Evolutionary conservation across 1,284 basidiomycete genomes (phyloP).

Genomic region (Cutaneotrichosporon cavernicola): DNA sequence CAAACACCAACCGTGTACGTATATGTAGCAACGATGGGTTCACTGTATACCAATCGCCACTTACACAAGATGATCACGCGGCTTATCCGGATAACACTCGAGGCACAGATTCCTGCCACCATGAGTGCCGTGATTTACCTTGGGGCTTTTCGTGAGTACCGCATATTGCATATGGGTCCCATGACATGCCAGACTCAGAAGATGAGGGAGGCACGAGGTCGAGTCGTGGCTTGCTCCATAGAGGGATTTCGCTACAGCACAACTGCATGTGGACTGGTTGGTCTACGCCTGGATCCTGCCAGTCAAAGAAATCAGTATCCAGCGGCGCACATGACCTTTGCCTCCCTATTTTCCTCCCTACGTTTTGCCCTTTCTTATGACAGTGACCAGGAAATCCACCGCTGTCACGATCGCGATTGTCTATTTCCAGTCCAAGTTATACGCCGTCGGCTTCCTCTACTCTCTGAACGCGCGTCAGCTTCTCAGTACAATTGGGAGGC

Average conservation of each 20-base stretch:
- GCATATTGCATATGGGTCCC: too few relatives aligned
- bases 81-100: slow-evolving; percentile 37
- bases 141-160: slow-evolving; percentile 31
- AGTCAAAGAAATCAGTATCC: too few relatives aligned
- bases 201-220: too few relatives aligned
- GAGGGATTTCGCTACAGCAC: too few relatives aligned
- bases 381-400: slow-evolving; percentile 23
- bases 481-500: background rate
- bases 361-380: background rate
- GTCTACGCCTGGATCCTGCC: too few relatives aligned
- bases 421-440: slow-evolving; percentile 33
- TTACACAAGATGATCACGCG: slow-evolving; percentile 27
- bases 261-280: too few relatives aligned
- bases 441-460: slow-evolving; percentile 36
- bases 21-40: too few relatives aligned
- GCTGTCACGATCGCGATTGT: slow-evolving; percentile 33
- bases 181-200: too few relatives aligned
- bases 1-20: slow-evolving; percentile 32
- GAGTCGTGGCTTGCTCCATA: too few relatives aligned
- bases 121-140: slow-evolving; percentile 32
- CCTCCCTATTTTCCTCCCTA: too few relatives aligned
- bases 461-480: slow-evolving; percentile 29
- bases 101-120: slow-evolving; percentile 38
- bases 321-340: too few relatives aligned
- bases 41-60: too few relatives aligned